Evolutionary conservation across 352 stramenopile genomes (phyloP).

Genomic region (Pythium insidiosum): DNA sequence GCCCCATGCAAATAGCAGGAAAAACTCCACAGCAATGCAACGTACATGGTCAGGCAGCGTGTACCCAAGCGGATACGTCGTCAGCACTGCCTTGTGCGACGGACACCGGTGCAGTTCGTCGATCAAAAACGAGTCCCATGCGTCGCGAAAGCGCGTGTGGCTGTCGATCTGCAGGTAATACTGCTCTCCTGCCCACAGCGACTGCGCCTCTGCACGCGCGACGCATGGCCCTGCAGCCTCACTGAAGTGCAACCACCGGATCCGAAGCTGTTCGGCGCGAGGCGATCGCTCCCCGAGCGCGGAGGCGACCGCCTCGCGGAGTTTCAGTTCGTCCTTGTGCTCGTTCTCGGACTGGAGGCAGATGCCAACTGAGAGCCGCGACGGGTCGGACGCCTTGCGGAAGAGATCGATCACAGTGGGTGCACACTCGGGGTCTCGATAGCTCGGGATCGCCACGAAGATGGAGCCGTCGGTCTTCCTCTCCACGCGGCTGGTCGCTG

Average conservation of each 20-base stretch:
- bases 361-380: conserved; percentile 79
- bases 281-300: too few relatives aligned
- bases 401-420: conserved; percentile 79
- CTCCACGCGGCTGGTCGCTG: too few relatives aligned
- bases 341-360: conserved; percentile 77
- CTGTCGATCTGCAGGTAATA: conserved; percentile 95
- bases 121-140: conserved; percentile 91
- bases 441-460: conserved; percentile 92
- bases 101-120: conserved; percentile 41
- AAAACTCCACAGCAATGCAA: too few relatives aligned
- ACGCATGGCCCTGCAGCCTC: conserved; percentile 88
- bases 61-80: conserved; percentile 92
- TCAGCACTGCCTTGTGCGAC: conserved; percentile 75
- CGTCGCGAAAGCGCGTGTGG: conserved; percentile 83
- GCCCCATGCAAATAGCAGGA: not conserved
- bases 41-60: conserved; percentile 58
- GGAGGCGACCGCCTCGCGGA: too few relatives aligned
- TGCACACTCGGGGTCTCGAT: conserved; percentile 86
- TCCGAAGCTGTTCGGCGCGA: too few relatives aligned
- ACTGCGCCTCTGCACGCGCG: conserved; percentile 72
- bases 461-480: conserved; percentile 34
- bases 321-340: conserved; percentile 27
- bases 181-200: conserved; percentile 71
- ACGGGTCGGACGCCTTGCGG: conserved; percentile 43
- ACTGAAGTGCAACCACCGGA: conserved; percentile 51